These are phyloP conservation scores for Globisporangium iwayamae DNA, from an alignment of 352 stramenopile genomes.

Conservation along the genomic window DNA sequence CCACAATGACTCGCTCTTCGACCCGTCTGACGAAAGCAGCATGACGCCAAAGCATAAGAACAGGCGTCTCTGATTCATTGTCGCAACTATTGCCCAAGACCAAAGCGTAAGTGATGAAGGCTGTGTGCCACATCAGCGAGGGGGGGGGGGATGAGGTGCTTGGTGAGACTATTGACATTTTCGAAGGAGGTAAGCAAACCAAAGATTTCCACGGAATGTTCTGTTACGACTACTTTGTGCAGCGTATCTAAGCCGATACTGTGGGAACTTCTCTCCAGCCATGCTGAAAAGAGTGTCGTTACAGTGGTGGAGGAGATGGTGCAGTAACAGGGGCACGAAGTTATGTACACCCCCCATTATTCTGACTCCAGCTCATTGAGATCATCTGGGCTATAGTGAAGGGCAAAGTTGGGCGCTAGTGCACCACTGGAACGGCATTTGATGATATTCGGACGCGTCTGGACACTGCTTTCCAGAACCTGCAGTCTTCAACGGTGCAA, in stretches of 20 bases:
- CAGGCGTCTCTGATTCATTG: no score
- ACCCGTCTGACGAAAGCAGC: no score
- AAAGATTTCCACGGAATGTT: slow-evolving; percentile 30
- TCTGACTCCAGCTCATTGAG: slow-evolving; percentile 25
- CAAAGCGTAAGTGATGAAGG: no score
- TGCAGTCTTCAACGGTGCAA: no score
- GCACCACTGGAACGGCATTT: slow-evolving; percentile 14
- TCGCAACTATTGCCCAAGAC: no score
- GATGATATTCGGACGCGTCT: slow-evolving; percentile 2
- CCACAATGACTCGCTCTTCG: no score
- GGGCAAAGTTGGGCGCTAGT: slow-evolving; percentile 15
- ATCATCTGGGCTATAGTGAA: slow-evolving; percentile 23
- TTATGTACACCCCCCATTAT: slow-evolving; percentile 23
- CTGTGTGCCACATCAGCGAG: no score
- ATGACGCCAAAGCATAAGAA: no score
- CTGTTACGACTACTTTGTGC: slow-evolving; percentile 13
- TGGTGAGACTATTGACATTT: slow-evolving; percentile 34
- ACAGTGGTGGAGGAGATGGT: slow-evolving; percentile 14
- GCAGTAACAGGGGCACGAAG: slow-evolving; percentile 1
- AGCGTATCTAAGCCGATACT: background rate
- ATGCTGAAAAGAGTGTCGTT: slow-evolving; percentile 12
- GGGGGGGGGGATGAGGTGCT: no score
- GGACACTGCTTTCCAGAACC: no score
- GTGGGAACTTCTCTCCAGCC: background rate
- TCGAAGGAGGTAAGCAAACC: slow-evolving; percentile 21